Conservation (phyloP, 441 rosid genomes). For the Kokia cookei region DNA sequence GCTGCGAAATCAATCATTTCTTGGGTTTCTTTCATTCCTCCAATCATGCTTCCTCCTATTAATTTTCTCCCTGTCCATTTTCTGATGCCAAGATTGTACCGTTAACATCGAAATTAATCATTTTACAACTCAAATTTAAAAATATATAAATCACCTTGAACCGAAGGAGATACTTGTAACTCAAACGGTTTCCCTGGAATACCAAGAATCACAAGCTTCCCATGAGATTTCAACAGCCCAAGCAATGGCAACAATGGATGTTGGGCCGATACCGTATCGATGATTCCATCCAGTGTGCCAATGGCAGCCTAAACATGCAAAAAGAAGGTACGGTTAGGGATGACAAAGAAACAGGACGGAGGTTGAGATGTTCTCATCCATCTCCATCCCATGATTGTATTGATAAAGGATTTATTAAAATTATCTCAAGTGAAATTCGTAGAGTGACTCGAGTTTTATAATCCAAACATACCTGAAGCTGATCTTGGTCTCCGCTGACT, state of each 20-base stretch:
- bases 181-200: slow-evolving; percentile 21
- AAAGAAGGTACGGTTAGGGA: too few species aligned
- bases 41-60: slow-evolving; percentile 23
- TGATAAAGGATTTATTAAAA: too few species aligned
- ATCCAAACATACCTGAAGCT: slow-evolving; percentile 21
- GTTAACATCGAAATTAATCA: background rate
- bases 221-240: slow-evolving; percentile 18
- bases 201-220: slow-evolving; percentile 26
- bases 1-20: slow-evolving; percentile 51
- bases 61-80: slow-evolving; percentile 31
- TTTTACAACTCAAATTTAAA: background rate
- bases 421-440: too few species aligned
- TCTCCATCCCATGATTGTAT: too few species aligned
- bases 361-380: too few species aligned
- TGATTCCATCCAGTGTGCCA: slow-evolving; percentile 1
- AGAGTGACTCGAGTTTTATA: too few species aligned
- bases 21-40: slow-evolving; percentile 51
- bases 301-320: background rate
- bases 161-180: slow-evolving; percentile 12
- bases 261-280: slow-evolving; percentile 18
- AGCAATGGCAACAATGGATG: slow-evolving; percentile 20
- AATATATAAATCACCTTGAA: slow-evolving; percentile 10
- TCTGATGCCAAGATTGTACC: background rate
- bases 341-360: too few species aligned
- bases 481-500: slow-evolving; percentile 27